phyloP scores from a whole-genome alignment of 345 rosid genomes.

The Turnera subulata region DNA sequence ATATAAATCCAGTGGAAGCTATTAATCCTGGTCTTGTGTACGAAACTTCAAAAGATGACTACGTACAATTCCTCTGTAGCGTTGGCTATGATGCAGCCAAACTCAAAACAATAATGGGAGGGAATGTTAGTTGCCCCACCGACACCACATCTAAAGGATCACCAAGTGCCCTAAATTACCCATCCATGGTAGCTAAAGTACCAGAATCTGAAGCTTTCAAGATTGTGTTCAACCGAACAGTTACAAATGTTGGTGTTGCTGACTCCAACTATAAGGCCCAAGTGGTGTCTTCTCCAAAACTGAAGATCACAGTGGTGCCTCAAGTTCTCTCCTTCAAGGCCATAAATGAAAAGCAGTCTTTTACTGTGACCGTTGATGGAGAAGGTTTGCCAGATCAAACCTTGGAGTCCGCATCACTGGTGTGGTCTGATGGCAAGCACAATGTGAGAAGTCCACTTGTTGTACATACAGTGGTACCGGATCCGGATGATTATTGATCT shows the following conservation, averaged over 20 bases:
- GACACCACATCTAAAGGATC: constrained; percentile 9
- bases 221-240: constrained; percentile 38
- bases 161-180: constrained; percentile 48
- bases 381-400: not conserved
- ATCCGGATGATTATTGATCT: no score
- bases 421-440: not conserved
- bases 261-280: constrained; percentile 39
- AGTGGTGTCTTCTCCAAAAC: constrained; percentile 2
- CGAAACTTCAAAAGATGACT: not conserved
- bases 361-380: constrained; percentile 32
- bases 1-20: constrained; percentile 6
- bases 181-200: constrained; percentile 35
- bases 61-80: constrained; percentile 2
- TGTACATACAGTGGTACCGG: not conserved
- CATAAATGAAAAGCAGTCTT: constrained; percentile 36
- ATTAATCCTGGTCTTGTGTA: constrained; percentile 6
- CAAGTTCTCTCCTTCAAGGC: constrained; percentile 29
- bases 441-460: not conserved
- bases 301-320: constrained; percentile 38
- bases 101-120: not conserved
- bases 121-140: not conserved
- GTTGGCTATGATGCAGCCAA: not conserved
- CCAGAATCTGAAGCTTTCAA: constrained; percentile 14
- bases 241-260: constrained; percentile 50
- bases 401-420: not conserved